Conservation (phyloP, 495 filamentous ascomycete genomes). For the Diplogelasinospora grovesii region DNA sequence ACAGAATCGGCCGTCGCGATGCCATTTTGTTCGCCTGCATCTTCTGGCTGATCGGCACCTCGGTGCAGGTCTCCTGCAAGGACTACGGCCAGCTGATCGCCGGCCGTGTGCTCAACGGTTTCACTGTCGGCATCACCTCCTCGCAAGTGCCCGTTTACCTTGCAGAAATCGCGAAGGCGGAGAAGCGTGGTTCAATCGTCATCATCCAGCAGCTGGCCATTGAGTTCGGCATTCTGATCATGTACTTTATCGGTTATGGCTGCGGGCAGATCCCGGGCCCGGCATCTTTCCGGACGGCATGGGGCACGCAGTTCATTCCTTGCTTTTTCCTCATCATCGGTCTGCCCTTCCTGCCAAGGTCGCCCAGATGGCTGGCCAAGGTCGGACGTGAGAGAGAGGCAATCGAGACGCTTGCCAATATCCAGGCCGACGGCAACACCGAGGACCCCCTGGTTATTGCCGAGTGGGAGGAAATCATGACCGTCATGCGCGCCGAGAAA, state of each 20-base stretch:
- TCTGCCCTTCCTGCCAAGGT: conserved; percentile 64
- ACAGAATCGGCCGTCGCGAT: conserved; percentile 58
- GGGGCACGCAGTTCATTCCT: conserved; percentile 68
- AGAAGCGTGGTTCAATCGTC: conserved; percentile 61
- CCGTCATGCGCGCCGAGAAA: conserved; percentile 51
- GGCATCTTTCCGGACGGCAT: conserved; percentile 63
- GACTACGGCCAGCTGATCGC: conserved; percentile 58
- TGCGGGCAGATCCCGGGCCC: conserved; percentile 56
- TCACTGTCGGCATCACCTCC: conserved; percentile 68
- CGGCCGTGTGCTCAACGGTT: conserved; percentile 64
- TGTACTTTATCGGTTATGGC: conserved; percentile 39
- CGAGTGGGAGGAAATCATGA: conserved; percentile 66
- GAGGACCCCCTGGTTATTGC: conserved; percentile 63
- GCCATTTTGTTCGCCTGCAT: conserved; percentile 59
- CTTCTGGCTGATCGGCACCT: conserved; percentile 65
- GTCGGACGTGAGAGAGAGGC: conserved; percentile 63
- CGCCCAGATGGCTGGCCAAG: conserved; percentile 67
- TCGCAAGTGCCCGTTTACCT: conserved; percentile 80
- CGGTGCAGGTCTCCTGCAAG: conserved; percentile 57
- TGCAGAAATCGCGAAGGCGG: conserved; percentile 62
- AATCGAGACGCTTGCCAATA: conserved; percentile 57
- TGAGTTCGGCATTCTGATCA: conserved; percentile 57
- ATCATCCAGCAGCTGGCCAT: conserved; percentile 73
- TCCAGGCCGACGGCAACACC: conserved; percentile 58
- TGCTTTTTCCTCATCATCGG: conserved; percentile 55